A percentile compares a stretch with the other conserved stretches of the same genome.
Evolutionary conservation across 768 basidiomycete genomes (phyloP).

Genomic region (Gymnopilus dilepis): DNA sequence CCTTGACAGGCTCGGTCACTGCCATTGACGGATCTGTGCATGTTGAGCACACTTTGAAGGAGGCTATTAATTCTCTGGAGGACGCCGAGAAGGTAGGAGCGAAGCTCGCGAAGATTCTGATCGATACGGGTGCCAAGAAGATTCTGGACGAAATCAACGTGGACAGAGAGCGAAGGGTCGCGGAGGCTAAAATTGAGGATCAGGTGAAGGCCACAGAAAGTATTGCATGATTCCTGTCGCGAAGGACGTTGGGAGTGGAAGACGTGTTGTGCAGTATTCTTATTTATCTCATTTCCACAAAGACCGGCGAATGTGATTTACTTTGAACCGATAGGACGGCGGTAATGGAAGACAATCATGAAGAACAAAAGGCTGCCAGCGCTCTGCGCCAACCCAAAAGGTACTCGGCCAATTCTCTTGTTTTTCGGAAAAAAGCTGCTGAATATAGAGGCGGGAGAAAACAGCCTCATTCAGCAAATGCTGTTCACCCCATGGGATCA

Average conservation of each 20-base stretch:
- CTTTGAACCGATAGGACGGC: background rate
- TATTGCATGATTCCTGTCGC: background rate
- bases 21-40: conserved; percentile 75
- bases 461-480: background rate
- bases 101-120: conserved; percentile 65
- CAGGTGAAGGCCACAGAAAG: conserved; percentile 19
- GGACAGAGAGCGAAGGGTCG: conserved; percentile 60
- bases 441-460: background rate
- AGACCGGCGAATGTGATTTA: background rate
- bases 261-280: background rate
- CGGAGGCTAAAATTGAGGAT: conserved; percentile 42
- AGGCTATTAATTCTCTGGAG: conserved; percentile 51
- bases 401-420: background rate
- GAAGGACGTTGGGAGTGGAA: background rate
- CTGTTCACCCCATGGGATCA: background rate
- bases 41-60: conserved; percentile 66
- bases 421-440: background rate
- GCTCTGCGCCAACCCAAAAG: background rate
- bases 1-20: conserved; percentile 84
- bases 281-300: background rate
- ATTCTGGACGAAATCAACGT: conserved; percentile 86
- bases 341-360: background rate
- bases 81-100: conserved; percentile 76
- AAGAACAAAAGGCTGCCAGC: background rate
- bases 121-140: conserved; percentile 72